These are phyloP conservation scores for Pyrus bretschneideri DNA, from an alignment of 306 rosid genomes.

Conservation along the genomic window DNA sequence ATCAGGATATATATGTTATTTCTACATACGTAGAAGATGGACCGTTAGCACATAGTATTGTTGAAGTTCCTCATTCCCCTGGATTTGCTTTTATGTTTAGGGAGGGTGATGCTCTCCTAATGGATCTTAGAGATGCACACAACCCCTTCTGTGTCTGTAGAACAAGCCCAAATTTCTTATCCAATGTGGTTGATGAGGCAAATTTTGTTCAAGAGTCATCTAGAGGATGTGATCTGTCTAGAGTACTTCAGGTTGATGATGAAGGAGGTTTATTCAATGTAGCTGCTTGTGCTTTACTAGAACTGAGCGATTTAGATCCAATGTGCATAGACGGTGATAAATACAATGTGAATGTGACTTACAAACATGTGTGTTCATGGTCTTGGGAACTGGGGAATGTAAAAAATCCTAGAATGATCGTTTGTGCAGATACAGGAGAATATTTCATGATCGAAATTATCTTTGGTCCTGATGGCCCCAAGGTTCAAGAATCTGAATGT, in stretches of 20 bases:
- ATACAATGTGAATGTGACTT: slow-evolving; percentile 38
- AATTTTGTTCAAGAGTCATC: slow-evolving; percentile 62
- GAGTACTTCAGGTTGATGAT: slow-evolving; percentile 70
- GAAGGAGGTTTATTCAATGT: slow-evolving; percentile 76
- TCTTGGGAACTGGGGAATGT: slow-evolving; percentile 78
- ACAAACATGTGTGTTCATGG: slow-evolving; percentile 74
- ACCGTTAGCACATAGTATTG: slow-evolving; percentile 66
- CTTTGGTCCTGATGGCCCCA: slow-evolving; percentile 50
- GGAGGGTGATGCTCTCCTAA: slow-evolving; percentile 78
- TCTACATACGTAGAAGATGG: slow-evolving; percentile 66
- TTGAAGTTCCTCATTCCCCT: slow-evolving; percentile 69
- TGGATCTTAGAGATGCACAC: slow-evolving; percentile 76
- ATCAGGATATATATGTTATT: slow-evolving; percentile 36
- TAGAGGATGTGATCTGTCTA: slow-evolving; percentile 18
- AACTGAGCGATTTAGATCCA: slow-evolving; percentile 82
- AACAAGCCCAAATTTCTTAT: slow-evolving; percentile 58
- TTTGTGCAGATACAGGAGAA: slow-evolving; percentile 77
- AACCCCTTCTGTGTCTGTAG: slow-evolving; percentile 56
- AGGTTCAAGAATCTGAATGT: slow-evolving; percentile 72
- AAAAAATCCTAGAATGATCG: slow-evolving; percentile 56
- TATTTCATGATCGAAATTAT: slow-evolving; percentile 67
- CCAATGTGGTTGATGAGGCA: slow-evolving; percentile 61
- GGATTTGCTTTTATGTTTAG: slow-evolving; percentile 84
- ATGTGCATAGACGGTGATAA: slow-evolving; percentile 84
- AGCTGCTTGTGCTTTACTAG: slow-evolving; percentile 88